These are phyloP conservation scores for Periglandula ipomoeae DNA, from an alignment of 2,329 filamentous ascomycete genomes.

Conservation along the genomic window DNA sequence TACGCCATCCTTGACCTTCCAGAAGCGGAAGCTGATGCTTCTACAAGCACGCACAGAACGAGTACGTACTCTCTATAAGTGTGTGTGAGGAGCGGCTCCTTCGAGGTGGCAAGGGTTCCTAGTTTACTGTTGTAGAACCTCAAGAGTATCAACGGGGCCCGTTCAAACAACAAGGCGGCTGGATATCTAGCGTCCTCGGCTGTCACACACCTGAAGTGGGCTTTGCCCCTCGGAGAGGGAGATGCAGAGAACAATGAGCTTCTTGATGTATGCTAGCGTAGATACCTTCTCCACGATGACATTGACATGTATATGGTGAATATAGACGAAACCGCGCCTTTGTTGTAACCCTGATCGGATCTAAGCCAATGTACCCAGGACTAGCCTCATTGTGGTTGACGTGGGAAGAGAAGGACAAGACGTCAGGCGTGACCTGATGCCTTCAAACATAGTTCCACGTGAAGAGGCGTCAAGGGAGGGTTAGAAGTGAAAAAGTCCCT, in stretches of 20 bases:
- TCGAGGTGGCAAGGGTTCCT: background rate
- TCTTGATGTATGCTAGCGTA: conserved; percentile 1
- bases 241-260: background rate
- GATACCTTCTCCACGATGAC: background rate
- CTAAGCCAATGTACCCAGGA: background rate
- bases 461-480: background rate
- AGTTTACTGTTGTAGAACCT: conserved; percentile 1
- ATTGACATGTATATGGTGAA: background rate
- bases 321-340: too few relatives aligned
- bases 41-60: too few relatives aligned
- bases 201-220: background rate
- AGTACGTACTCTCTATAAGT: too few relatives aligned
- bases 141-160: background rate
- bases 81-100: too few relatives aligned
- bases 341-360: background rate
- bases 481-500: background rate
- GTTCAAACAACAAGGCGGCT: background rate
- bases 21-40: conserved; percentile 10
- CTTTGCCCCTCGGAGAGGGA: background rate
- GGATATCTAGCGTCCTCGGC: background rate
- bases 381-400: background rate
- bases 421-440: background rate
- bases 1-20: conserved; percentile 9
- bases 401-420: background rate
- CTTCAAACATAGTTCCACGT: background rate